A percentile compares a stretch with the other conserved stretches of the same genome.
Conservation (phyloP, 2,329 filamentous ascomycete genomes). For the Aureobasidium sp. region DNA sequence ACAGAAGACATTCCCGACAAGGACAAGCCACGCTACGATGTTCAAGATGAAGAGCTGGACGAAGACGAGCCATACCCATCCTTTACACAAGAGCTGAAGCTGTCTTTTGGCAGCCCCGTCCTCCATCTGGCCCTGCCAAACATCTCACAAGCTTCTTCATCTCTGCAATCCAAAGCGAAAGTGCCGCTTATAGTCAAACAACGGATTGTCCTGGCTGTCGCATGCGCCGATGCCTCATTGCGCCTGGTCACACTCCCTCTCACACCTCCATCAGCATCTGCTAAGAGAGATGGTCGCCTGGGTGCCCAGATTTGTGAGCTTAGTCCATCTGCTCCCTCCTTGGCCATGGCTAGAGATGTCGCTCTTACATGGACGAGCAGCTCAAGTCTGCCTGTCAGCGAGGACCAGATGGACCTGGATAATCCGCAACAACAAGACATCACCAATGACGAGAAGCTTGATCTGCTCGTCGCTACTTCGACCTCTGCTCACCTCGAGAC, state of each 20-base stretch:
- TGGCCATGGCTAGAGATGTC: slow-evolving; percentile 44
- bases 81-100: slow-evolving; percentile 49
- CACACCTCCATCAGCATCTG: slow-evolving; percentile 41
- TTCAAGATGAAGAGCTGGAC: slow-evolving; percentile 53
- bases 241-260: slow-evolving; percentile 50
- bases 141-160: slow-evolving; percentile 23
- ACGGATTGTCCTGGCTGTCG: slow-evolving; percentile 46
- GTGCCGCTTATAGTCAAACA: slow-evolving; percentile 33
- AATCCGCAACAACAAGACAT: background rate
- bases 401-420: slow-evolving; percentile 10
- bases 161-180: background rate
- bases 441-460: slow-evolving; percentile 16
- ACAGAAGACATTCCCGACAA: background rate
- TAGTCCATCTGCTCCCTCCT: slow-evolving; percentile 40
- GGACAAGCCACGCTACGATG: slow-evolving; percentile 27
- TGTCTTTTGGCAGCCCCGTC: slow-evolving; percentile 48
- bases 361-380: slow-evolving; percentile 46
- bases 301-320: slow-evolving; percentile 46
- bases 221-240: slow-evolving; percentile 52
- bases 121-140: slow-evolving; percentile 47
- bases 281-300: slow-evolving; percentile 28
- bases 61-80: slow-evolving; percentile 48
- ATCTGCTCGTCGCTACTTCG: slow-evolving; percentile 34
- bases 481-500: slow-evolving; percentile 32
- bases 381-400: slow-evolving; percentile 8